These are phyloP conservation scores for Gliomastix tumulicola DNA, from an alignment of 2,329 filamentous ascomycete species.

Conservation along the genomic window DNA sequence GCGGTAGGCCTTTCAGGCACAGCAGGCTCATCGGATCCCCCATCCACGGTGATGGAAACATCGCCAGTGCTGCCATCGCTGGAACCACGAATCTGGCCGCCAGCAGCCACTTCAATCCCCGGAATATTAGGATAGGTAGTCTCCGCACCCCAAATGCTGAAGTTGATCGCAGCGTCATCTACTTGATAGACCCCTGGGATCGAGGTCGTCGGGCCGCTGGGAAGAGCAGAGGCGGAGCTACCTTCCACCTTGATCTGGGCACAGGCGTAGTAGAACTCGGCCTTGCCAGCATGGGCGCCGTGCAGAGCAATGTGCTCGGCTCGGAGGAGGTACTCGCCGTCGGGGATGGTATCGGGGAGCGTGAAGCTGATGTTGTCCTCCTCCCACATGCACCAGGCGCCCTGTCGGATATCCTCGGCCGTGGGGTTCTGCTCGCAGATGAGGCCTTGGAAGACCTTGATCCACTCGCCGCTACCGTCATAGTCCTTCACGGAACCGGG, in stretches of 20 bases:
- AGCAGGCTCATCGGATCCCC: not conserved
- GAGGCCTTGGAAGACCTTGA: slow-evolving; percentile 15
- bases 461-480: slow-evolving; percentile 13
- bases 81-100: slow-evolving; percentile 1
- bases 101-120: slow-evolving; percentile 1
- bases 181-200: slow-evolving; percentile 18
- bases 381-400: slow-evolving; percentile 23
- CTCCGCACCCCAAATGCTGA: slow-evolving; percentile 2
- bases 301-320: slow-evolving; percentile 39
- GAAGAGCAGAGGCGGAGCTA: slow-evolving; percentile 7
- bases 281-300: slow-evolving; percentile 19
- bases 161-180: slow-evolving; percentile 1
- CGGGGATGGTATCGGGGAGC: slow-evolving; percentile 28
- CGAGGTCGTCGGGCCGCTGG: slow-evolving; percentile 16
- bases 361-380: slow-evolving; percentile 23
- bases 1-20: not conserved
- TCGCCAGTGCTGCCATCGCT: not conserved
- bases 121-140: not conserved
- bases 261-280: slow-evolving; percentile 36
- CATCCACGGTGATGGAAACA: not conserved
- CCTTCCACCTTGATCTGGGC: slow-evolving; percentile 31
- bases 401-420: slow-evolving; percentile 10
- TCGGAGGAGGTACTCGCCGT: slow-evolving; percentile 36
- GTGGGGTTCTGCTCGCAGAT: slow-evolving; percentile 10
- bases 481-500: slow-evolving; percentile 20